Percentiles rank a stretch among this genome's conserved stretches.
These are phyloP conservation scores for Danielozyma ontarioensis DNA, from an alignment of 805 yeast species.

Conservation along the genomic window DNA sequence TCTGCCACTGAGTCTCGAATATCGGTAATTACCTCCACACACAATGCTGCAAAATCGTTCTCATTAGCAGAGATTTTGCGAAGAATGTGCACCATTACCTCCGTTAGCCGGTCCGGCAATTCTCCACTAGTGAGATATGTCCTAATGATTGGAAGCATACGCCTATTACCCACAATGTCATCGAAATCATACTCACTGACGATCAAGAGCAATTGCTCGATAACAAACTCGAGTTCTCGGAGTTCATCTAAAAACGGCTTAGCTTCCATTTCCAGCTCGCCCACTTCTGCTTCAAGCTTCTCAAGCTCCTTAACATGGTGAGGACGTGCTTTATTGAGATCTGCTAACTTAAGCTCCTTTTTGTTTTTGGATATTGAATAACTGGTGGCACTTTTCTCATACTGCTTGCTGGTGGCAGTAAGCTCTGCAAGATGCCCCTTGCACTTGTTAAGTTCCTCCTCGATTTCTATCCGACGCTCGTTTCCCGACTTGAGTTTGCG, in stretches of 20 bases:
- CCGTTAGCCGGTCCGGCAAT: slow-evolving; percentile 49
- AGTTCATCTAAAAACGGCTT: slow-evolving; percentile 39
- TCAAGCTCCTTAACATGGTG: neutral
- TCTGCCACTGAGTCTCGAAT: slow-evolving; percentile 60
- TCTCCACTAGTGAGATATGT: slow-evolving; percentile 54
- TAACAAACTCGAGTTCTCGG: slow-evolving; percentile 62
- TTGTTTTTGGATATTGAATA: slow-evolving; percentile 5
- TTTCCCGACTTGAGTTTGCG: neutral
- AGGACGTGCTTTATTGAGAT: neutral
- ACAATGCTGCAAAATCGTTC: slow-evolving; percentile 77
- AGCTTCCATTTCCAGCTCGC: slow-evolving; percentile 17
- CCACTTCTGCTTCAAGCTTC: slow-evolving; percentile 15
- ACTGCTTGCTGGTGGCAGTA: no score
- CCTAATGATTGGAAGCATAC: slow-evolving; percentile 48
- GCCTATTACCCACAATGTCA: slow-evolving; percentile 87
- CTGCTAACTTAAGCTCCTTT: slow-evolving; percentile 6
- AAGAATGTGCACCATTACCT: slow-evolving; percentile 58
- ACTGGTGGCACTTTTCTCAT: slow-evolving; percentile 8
- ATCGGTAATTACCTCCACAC: slow-evolving; percentile 83
- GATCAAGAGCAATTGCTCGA: slow-evolving; percentile 65
- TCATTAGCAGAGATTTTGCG: slow-evolving; percentile 71
- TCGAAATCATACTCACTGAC: slow-evolving; percentile 75
- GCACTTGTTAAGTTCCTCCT: neutral
- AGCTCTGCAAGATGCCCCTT: no score
- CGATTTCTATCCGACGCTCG: no score